Evolutionary conservation across 2,329 filamentous ascomycete genomes (phyloP), one percentile per base, ranked within the genome.

Genomic region (Elsinoe arachidis): DNA sequence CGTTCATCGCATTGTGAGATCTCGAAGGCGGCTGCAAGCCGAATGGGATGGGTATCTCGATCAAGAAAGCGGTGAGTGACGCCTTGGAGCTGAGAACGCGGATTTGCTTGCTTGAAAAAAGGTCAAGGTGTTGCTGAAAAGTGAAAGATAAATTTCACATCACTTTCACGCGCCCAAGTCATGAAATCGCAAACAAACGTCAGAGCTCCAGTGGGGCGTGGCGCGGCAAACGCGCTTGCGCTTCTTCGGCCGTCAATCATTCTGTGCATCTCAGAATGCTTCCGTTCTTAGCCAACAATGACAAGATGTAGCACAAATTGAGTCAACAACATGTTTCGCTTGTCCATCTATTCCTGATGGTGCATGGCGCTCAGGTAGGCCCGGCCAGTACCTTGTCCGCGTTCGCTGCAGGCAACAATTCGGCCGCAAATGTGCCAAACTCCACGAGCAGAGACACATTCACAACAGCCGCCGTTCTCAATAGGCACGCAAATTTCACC

Each of bases 1-100:
- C 81, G 81, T 83, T 88, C 89, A 92, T 92, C 74, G 83, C 83
- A 86, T 86, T 64, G 63, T 59, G 58, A 58, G 26, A 12, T 7
- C 19, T 15, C 43, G n/a, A 21, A 30, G 9, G 43, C 44, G 10
- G 17, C 30, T 15, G 12, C 23, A 15, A 55, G 51, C 33, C 21
- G 15, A 3, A 26, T 6, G n/a, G 23, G 5, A 5, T 41, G 38
- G 11, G 17, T 9, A 5, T 3, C 38, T 3, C 14, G 38, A 41
- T 30, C 26, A 5, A 30, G 26, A 7, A 30, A 30, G 26, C 9
- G 26, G 26, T 30, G 7, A 7, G 5, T 9, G 26, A 7, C 26
- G 7, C 26, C 26, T 5, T 30, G 26, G 26, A 30, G 26, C 26
- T 30, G 7, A 9, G 7, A 30, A 30, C 26, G 7, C 26, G 26